Base-by-base conservation (phyloP, 495 filamentous ascomycete species). In the Neurospora cerealis region DNA sequence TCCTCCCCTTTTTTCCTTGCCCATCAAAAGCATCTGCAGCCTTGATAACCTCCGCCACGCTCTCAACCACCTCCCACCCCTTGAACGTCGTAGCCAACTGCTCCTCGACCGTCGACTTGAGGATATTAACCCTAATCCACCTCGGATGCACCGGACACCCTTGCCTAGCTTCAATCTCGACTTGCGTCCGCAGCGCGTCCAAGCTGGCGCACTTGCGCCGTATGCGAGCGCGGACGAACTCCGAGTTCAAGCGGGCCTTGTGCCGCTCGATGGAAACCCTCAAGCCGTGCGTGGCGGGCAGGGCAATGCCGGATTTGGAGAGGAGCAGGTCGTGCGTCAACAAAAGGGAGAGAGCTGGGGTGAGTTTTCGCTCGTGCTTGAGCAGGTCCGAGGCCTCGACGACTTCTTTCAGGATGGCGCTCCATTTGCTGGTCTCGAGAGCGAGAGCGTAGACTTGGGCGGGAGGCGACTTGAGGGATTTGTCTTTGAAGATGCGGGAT, bases 391-490 rank as follows among this genome's bases (percentile, higher is more conserved):
- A 86, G 41, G 86, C 87, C 70, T 95, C 93, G 79, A 99, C 89
- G 4, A 98, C 91, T 73, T 96, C 93, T 70, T 93, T 92, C 17
- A 99, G 83, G 4, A 97, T 85, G 28, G 86, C 79, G 74, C 93
- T 93, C 93, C 96, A 97, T 91, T 97, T 97, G 62, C 92, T 88
- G 2, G 93, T 90, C 79, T 98, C 94, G 39, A 89, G 88, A 44
- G 91, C 89, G 8, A 99, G 83, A 3, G 96, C 96, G 78, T 95
- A 98, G 66, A 98, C 82, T 75, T 96, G 92, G 24, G 92, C 91
- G 0, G 91, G 93, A 0, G 89, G 87, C 2, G 93, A 93, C 74
- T 94, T 95, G 21, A 92, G 81, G 28, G 85, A 83, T 72, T 90
- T 91, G 71, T 88, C 88, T 72, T 87, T 85, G 82, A 93, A 98